Evolutionary conservation across 306 rosid species (phyloP), one percentile per base, ranked within the genome.

Genomic region (Fragaria nilgerrensis): DNA sequence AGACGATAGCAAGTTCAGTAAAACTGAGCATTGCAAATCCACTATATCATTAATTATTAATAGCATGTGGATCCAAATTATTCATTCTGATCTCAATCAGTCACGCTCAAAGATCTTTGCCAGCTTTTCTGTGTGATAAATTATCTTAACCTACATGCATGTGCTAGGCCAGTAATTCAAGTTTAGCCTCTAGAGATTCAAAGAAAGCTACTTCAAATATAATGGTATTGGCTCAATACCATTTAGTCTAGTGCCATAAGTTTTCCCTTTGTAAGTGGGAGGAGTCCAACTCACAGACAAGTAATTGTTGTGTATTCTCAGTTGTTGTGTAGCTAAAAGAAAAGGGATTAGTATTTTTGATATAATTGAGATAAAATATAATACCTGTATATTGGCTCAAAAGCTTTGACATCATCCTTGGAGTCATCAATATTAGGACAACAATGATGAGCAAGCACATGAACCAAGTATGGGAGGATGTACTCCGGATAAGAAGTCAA

Each of bases 371-470:
- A 41, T 43, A 29, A 55, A 61, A 58, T 4, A 70, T n/a, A 70
- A 69, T 88, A 91, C 99, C 98, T 82, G 89, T 92, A 96, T 81
- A 88, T 74, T 63, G 62, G 80, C 80, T 93, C 97, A 82, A 84
- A 96, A 72, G 90, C 90, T 81, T 86, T 87, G 80, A 87, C 88
- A 79, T 91, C 88, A 79, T 91, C 97, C 90, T 88, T 92, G 91
- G 93, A 91, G 63, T 89, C 97, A 62, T 92, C 99, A 81, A 91
- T 78, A 70, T 88, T 78, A 66, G 99, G 98, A 75, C 99, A 93
- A 71, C 89, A 86, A 85, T 85, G 89, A 84, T 93, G 97, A 79
- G 99, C 98, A 85, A 96, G 90, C 25, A 80, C 84, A 82, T 92
- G 97, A 82, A 96, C 91, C 79, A 96, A 78, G 86, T 86, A 87